These are phyloP conservation scores for Fusarium veterinarium DNA, from an alignment of 2,329 filamentous ascomycete species.

Conservation along the genomic window DNA sequence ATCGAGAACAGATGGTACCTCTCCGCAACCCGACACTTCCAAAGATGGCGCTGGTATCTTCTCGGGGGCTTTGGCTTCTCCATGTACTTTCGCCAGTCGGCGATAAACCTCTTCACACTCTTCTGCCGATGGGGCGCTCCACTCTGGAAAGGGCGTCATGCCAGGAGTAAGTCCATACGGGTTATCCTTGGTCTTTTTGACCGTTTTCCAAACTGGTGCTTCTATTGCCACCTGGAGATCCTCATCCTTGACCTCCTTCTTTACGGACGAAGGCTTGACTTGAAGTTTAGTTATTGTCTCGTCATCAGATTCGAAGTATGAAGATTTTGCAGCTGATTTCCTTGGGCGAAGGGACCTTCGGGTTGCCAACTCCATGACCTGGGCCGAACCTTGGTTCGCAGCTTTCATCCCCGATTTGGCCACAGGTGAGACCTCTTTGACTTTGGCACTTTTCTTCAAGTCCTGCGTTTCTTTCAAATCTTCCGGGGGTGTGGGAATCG, in stretches of 20 bases:
- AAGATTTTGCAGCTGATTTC: conserved; percentile 19
- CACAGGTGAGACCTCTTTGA: conserved; percentile 4
- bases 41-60: conserved; percentile 45
- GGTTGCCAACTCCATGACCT: background rate
- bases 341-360: conserved; percentile 31
- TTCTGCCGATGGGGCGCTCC: conserved; percentile 34
- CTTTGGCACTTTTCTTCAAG: background rate
- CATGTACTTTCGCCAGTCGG: conserved; percentile 39
- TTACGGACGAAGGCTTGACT: background rate
- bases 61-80: conserved; percentile 39
- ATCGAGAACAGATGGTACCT: conserved; percentile 44
- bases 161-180: conserved; percentile 45
- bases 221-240: conserved; percentile 2
- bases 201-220: conserved; percentile 26
- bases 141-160: conserved; percentile 44
- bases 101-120: conserved; percentile 42
- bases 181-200: conserved; percentile 42
- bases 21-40: conserved; percentile 44
- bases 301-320: conserved; percentile 40
- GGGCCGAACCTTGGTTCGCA: background rate
- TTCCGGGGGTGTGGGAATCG: background rate
- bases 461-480: background rate
- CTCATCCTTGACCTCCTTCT: conserved; percentile 30
- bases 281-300: conserved; percentile 6
- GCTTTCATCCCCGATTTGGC: background rate